Evolutionary conservation across 1,284 basidiomycete genomes (phyloP), one percentile per base, ranked within the genome.

Genomic region (Apiotrichum veenhuisii): DNA sequence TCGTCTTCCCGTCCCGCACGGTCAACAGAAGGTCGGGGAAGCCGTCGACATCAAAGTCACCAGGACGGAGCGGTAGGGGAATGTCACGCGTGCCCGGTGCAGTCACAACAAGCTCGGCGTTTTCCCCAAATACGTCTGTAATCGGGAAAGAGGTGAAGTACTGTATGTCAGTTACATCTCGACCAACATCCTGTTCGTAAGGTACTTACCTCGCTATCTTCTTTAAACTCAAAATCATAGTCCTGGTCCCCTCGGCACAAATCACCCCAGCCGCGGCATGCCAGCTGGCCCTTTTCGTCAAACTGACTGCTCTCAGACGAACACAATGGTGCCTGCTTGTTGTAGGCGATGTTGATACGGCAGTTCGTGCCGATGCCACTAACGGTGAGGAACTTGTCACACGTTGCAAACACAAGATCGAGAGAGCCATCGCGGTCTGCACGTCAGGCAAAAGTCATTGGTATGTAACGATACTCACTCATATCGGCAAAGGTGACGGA

Each of bases 381-480:
- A 0, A 80, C 79, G 0, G 81, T 73, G 2, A 88, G 90, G 17
- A 87, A 83, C 2, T 81, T 82, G 1, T 82, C 78, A 73, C 95
- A 99, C 0, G 88, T 88, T 0, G 90, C 83, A 67, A 98, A 94
- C 48, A 98, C 82, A 80, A 98, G 85, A 73, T 98, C 95, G 45
- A 98, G 89, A 0, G 94, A 95, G 1, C 95, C 95, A 68, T 98
- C 96, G 15, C 96, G 85, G 71, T 96, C 91, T 93, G 60, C 5
- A 2, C 7, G 33, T 42, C 14, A 34, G 18, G 15, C 10, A 25
- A 0, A 10, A 17, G 5, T 26, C 22, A 3, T 2, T 5, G 27
- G 44, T 20, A 3, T 3, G 7, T 3, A 14, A 45, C n/a, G n/a
- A n/a, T n/a, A 75, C 84, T 64, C 70, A 89, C 93, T 89, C 66